Evolutionary conservation across 306 rosid genomes (phyloP), one percentile per base, ranked within the genome.

Genomic region (Prunus mira): DNA sequence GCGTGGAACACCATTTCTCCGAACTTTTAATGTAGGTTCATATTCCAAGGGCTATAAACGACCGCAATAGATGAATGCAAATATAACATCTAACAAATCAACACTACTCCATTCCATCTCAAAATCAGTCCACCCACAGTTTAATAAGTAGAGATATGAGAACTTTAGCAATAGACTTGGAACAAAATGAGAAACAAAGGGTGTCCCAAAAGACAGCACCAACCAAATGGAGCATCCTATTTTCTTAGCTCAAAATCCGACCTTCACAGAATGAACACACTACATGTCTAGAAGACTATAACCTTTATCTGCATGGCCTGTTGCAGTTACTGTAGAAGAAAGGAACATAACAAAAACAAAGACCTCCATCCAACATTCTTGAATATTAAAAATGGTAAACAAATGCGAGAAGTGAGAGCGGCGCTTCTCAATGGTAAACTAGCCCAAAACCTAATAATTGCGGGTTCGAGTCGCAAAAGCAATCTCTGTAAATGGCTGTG

Each of bases 321-420:
- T 17, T 41, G 55, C 76, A 54, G 18, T 41, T 20, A 58, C 38
- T 1, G 65, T 49, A 47, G 14, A 13, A 63, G 24, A 41, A 46
- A 15, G 20, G 38, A 62, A 56, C 27, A 57, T 4, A 41, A 57
- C n/a, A 71, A 46, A 45, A 87, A 78, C 65, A 60, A 79, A 79
- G 78, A 73, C 69, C 67, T 46, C 74, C 85, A 49, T 51, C 73
- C 83, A 79, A 76, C 82, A 67, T 65, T 76, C 77, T 70, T 76
- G 38, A 34, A 20, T 57, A 64, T 71, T 55, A 79, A 73, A 80
- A 82, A 83, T 68, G 73, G 84, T 20, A 80, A 73, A 85, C 85
- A 78, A 82, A 57, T 41, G 55, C 67, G 28, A 49, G 12, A 58
- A 5, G 49, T 27, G 74, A 15, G 22, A 15, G 19, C 6, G 0